phyloP scores from a whole-genome alignment of 495 filamentous ascomycete genomes.

The Choiromyces venosus region DNA sequence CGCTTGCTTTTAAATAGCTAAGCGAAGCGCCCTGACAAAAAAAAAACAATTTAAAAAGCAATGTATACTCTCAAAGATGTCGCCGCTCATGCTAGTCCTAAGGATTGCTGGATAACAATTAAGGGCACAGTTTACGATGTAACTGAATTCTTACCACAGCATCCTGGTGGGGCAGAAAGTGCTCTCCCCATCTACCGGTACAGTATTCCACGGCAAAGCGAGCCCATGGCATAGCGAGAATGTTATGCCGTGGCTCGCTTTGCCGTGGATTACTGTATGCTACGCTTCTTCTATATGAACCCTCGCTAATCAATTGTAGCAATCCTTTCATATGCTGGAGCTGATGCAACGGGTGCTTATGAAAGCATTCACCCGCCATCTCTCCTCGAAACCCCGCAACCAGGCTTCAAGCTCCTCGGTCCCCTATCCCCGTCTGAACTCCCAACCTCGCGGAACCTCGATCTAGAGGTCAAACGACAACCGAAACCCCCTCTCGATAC shows the following conservation, averaged over 20 bases:
- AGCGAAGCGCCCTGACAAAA: background rate
- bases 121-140: slow-evolving; percentile 72
- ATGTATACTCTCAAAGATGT: slow-evolving; percentile 45
- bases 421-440: slow-evolving; percentile 15
- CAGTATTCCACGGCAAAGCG: no score
- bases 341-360: slow-evolving; percentile 67
- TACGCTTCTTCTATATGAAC: slow-evolving; percentile 1
- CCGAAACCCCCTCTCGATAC: slow-evolving; percentile 61
- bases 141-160: slow-evolving; percentile 57
- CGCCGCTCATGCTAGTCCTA: slow-evolving; percentile 55
- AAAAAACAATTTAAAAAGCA: background rate
- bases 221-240: slow-evolving; percentile 22
- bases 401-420: slow-evolving; percentile 54
- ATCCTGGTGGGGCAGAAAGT: slow-evolving; percentile 60
- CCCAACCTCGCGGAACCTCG: background rate
- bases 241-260: no score
- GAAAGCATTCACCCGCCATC: slow-evolving; percentile 59
- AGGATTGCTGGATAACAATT: slow-evolving; percentile 73
- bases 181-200: no score
- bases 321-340: slow-evolving; percentile 64
- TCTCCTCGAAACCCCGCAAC: slow-evolving; percentile 55
- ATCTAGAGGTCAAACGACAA: background rate
- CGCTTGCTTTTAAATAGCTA: background rate
- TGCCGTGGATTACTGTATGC: no score
- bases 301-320: slow-evolving; percentile 44